Evolutionary conservation across 2,329 filamentous ascomycete genomes (phyloP), one percentile per base, ranked within the genome.

Genomic region (Hypoxylon sp.): DNA sequence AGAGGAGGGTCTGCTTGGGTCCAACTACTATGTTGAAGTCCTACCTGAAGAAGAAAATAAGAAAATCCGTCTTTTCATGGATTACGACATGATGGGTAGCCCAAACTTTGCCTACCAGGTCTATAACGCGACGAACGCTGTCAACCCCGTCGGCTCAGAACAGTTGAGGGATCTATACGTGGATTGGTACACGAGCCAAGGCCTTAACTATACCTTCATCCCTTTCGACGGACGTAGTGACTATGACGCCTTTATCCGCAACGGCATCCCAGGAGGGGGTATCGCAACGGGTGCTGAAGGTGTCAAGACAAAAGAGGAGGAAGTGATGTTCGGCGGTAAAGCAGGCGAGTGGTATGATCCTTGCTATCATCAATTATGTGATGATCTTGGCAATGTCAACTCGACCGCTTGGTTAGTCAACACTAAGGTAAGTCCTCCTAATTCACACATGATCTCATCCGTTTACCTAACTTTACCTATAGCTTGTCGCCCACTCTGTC

Each of bases 211-310:
- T 77, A 91, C 88, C 0, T 88, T 91, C 64, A 92, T 92, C 29
- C 87, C 88, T 1, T 95, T 96, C 72, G 91, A 94, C 73, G 92
- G 92, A 5, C 89, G 92, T 65, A 93, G 90, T 70, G 93, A 96
- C 79, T 95, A 95, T 74, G 91, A 90, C 55, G 90, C 88, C 1
- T 94, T 95, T 82, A 91, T 94, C 74, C 85, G 88, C 37, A 85
- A 87, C 62, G 90, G 90, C 2, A 93, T 94, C 46, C 91, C 92
- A 0, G 88, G 88, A 0, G 92, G 92, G 24, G 92, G 92, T 31
- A 88, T 94, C 67, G 91, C 92, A 60, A 94, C 92, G 1, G 92
- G 92, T 42, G 92, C 92, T 1, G 92, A 94, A 79, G 91, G 87
- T 11, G 78, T 92, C 80, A 94, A 94, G 87, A 93, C 91, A 0